A percentile compares a stretch with the other conserved stretches of the same genome.
Conservation (phyloP, 352 stramenopile genomes). For the Globisporangium spiculum region DNA sequence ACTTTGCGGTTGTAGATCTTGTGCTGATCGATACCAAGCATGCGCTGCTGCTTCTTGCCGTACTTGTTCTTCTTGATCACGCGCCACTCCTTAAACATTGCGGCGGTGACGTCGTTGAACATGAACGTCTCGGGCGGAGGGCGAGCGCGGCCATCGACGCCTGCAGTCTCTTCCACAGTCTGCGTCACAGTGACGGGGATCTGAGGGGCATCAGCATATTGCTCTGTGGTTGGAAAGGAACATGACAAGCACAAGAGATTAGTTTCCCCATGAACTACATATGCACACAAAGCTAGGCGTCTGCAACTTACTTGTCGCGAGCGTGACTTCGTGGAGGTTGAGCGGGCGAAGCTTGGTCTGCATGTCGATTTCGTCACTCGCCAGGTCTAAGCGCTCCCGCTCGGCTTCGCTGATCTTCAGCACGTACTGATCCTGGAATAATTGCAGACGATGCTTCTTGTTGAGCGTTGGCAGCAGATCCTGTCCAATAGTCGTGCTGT, state of each 20-base stretch:
- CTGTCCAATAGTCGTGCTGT: constrained; percentile 72
- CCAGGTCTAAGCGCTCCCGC: constrained; percentile 72
- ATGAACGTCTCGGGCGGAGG: constrained; percentile 87
- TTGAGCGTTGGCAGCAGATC: constrained; percentile 83
- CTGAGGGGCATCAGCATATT: constrained; percentile 82
- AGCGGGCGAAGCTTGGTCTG: constrained; percentile 81
- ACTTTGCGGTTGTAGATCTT: constrained; percentile 91
- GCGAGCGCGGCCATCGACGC: constrained; percentile 62
- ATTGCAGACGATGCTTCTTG: constrained; percentile 82
- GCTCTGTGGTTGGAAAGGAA: constrained; percentile 43
- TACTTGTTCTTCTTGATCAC: constrained; percentile 92
- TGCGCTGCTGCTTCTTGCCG: constrained; percentile 85
- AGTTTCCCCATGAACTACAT: not conserved
- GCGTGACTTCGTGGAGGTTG: constrained; percentile 84
- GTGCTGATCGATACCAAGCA: constrained; percentile 86
- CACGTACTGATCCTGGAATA: constrained; percentile 87
- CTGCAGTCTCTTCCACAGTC: constrained; percentile 60
- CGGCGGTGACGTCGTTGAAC: constrained; percentile 89
- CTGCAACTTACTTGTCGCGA: constrained; percentile 69
- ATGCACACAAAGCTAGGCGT: not conserved
- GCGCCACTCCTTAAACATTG: constrained; percentile 90
- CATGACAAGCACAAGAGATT: not conserved
- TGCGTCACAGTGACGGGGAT: constrained; percentile 64
- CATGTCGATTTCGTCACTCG: constrained; percentile 86
- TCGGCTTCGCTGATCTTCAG: constrained; percentile 88